Conservation (phyloP, 1,139 yeast genomes). For the Sugiyamaella xylanicola region DNA sequence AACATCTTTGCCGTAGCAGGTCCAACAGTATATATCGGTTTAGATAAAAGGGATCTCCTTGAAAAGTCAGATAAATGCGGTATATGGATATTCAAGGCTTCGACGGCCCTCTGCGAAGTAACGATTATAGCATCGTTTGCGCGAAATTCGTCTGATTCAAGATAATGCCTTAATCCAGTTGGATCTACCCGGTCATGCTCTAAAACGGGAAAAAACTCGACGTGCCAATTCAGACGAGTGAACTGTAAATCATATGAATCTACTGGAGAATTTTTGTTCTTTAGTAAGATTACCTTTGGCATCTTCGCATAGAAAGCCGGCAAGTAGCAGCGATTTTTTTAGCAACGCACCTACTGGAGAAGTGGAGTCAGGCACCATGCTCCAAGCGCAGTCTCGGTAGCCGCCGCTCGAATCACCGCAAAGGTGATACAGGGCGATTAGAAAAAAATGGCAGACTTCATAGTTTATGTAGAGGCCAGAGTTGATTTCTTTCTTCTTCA, state of each 20-base stretch:
- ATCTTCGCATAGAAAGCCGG: no score
- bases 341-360: no score
- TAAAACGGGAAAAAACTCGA: slow-evolving; percentile 68
- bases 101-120: slow-evolving; percentile 94
- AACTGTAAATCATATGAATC: slow-evolving; percentile 59
- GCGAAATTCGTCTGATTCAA: slow-evolving; percentile 49
- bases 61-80: slow-evolving; percentile 19
- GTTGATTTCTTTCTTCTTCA: no score
- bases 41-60: slow-evolving; percentile 42
- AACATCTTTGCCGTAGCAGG: slow-evolving; percentile 80
- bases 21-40: slow-evolving; percentile 83
- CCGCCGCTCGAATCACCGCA: no score
- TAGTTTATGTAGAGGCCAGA: no score
- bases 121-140: slow-evolving; percentile 59
- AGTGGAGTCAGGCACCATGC: no score
- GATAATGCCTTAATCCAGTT: slow-evolving; percentile 46
- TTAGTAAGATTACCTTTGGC: slow-evolving; percentile 46
- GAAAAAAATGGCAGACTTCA: no score
- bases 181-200: slow-evolving; percentile 61
- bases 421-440: no score
- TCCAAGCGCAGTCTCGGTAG: no score
- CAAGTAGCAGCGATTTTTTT: no score
- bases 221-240: slow-evolving; percentile 42
- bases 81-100: slow-evolving; percentile 51
- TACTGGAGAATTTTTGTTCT: slow-evolving; percentile 64